phyloP scores from a whole-genome alignment of 2,329 filamentous ascomycete genomes.

The Fusarium nygamai region DNA sequence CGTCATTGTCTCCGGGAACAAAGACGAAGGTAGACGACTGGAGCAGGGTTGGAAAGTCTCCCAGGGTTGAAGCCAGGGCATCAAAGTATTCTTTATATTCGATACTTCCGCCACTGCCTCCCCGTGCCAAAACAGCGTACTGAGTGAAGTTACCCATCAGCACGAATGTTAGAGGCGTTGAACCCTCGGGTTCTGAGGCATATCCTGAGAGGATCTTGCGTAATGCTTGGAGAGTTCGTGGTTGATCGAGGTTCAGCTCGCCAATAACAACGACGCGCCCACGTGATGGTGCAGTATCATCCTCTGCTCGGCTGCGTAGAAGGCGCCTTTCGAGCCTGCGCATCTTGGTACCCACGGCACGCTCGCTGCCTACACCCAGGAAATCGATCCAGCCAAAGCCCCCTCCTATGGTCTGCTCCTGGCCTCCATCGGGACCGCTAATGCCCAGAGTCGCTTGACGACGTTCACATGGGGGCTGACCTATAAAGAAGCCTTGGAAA shows the following conservation, averaged over 20 bases:
- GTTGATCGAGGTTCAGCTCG: slow-evolving; percentile 87
- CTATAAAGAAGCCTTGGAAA: slow-evolving; percentile 90
- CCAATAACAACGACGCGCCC: slow-evolving; percentile 79
- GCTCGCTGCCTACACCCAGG: slow-evolving; percentile 88
- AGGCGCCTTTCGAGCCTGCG: slow-evolving; percentile 78
- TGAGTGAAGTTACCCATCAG: slow-evolving; percentile 85
- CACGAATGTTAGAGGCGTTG: slow-evolving; percentile 81
- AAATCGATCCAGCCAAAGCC: slow-evolving; percentile 99
- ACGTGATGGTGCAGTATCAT: slow-evolving; percentile 51
- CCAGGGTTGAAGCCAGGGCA: slow-evolving; percentile 80
- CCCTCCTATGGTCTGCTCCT: slow-evolving; percentile 73
- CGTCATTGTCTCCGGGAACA: slow-evolving; percentile 95
- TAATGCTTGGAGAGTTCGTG: slow-evolving; percentile 82
- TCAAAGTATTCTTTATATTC: slow-evolving; percentile 99
- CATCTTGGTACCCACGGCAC: slow-evolving; percentile 85
- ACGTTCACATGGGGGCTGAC: slow-evolving; percentile 90
- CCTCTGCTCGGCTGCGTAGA: slow-evolving; percentile 56
- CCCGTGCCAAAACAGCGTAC: slow-evolving; percentile 72
- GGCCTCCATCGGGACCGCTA: slow-evolving; percentile 65
- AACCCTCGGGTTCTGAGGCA: slow-evolving; percentile 68
- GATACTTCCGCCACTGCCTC: slow-evolving; percentile 82
- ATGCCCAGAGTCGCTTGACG: slow-evolving; percentile 82
- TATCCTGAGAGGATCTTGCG: slow-evolving; percentile 82
- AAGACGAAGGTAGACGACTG: slow-evolving; percentile 87
- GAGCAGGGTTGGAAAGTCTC: slow-evolving; percentile 85